Evolutionary conservation across 345 rosid species (phyloP).

Genomic region (Capsella bursapastoris): DNA sequence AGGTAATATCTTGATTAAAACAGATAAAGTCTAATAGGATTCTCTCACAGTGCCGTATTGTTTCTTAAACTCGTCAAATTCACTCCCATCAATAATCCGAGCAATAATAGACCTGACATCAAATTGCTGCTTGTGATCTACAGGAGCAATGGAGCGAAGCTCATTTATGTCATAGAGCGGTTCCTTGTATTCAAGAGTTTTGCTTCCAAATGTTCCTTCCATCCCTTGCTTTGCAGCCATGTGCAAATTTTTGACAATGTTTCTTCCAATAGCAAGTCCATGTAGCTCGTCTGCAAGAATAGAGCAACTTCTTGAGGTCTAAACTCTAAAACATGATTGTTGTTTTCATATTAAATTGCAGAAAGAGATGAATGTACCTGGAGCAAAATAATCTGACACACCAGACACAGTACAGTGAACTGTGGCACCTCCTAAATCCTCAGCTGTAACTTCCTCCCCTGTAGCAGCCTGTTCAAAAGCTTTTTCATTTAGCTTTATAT

Average conservation of each 20-base stretch:
- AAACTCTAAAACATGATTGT: neutral
- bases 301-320: constrained; percentile 38
- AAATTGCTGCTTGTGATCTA: constrained; percentile 86
- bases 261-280: constrained; percentile 93
- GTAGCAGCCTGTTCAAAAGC: constrained; percentile 87
- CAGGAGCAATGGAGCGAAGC: constrained; percentile 89
- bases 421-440: constrained; percentile 88
- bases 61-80: constrained; percentile 98
- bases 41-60: constrained; percentile 88
- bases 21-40: constrained; percentile 13
- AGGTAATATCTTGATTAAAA: neutral
- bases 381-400: constrained; percentile 97
- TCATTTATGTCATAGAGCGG: constrained; percentile 82
- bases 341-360: constrained; percentile 3
- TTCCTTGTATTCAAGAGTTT: constrained; percentile 57
- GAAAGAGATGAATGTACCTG: constrained; percentile 57
- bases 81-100: constrained; percentile 93
- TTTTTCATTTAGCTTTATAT: constrained; percentile 45
- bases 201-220: constrained; percentile 45
- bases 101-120: constrained; percentile 92
- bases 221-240: constrained; percentile 69
- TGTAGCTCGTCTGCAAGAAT: constrained; percentile 83
- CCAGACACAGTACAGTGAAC: constrained; percentile 95
- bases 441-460: constrained; percentile 94
- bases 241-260: constrained; percentile 88